phyloP scores from a whole-genome alignment of 208 protist species.

The Acanthamoeba castellanii region DNA sequence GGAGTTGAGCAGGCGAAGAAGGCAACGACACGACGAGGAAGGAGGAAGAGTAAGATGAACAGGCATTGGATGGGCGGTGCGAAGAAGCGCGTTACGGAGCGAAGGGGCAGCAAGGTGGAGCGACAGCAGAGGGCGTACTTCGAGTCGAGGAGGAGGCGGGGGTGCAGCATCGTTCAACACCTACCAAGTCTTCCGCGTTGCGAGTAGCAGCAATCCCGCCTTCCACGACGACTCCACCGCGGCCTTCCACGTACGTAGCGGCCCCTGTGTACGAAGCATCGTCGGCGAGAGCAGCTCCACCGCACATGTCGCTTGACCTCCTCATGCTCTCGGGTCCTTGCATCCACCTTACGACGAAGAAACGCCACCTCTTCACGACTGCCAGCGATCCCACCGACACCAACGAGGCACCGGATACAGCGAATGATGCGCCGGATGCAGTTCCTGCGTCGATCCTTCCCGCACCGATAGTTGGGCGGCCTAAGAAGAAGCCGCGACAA shows the following conservation, averaged over 20 bases:
- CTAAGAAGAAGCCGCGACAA: too few species aligned
- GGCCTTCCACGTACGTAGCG: background rate
- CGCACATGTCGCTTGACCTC: conserved; percentile 1
- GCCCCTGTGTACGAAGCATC: background rate
- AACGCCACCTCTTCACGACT: background rate
- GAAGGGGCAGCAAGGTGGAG: background rate
- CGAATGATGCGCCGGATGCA: too few species aligned
- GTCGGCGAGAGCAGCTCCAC: background rate
- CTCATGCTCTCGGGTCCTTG: conserved; percentile 14
- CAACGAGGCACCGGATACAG: too few species aligned
- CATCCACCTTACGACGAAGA: background rate
- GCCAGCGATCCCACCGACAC: background rate
- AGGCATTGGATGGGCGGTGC: conserved; percentile 41
- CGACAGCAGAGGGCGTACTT: conserved; percentile 23
- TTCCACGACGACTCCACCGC: background rate
- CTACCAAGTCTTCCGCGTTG: background rate
- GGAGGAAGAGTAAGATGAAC: background rate
- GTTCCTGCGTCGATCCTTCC: too few species aligned
- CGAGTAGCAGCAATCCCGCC: background rate
- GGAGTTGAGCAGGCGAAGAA: too few species aligned
- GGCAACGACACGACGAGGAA: background rate
- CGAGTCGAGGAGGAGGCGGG: background rate
- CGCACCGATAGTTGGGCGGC: too few species aligned
- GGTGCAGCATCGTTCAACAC: background rate
- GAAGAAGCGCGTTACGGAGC: background rate